Conservation (phyloP, 208 protist genomes). For the Pavlovales sp. region DNA sequence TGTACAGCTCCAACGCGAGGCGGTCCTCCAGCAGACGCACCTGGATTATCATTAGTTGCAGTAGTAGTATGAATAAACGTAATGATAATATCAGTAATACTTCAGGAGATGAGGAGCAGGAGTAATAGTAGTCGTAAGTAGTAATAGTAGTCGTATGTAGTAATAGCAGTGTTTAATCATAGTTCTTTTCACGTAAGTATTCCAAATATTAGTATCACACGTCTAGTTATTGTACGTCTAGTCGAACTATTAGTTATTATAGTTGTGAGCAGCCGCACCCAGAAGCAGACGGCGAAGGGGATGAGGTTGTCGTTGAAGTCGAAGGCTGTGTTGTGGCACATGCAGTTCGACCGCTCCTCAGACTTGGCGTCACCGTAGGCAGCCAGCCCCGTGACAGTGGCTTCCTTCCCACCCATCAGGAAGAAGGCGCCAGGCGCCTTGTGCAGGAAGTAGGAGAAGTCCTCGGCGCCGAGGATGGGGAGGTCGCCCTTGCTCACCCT, state of each 20-base stretch:
- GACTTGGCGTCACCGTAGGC: not conserved
- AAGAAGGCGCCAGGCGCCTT: constrained; percentile 16
- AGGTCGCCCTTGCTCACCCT: not conserved
- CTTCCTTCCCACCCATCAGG: constrained; percentile 9
- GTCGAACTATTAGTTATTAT: too few species aligned
- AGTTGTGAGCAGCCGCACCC: not conserved
- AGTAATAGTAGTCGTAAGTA: too few species aligned
- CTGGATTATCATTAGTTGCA: too few species aligned
- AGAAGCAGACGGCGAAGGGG: not conserved
- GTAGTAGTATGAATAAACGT: too few species aligned
- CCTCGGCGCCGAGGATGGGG: constrained; percentile 24
- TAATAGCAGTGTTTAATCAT: too few species aligned
- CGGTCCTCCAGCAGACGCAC: not conserved
- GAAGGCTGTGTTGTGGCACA: constrained; percentile 37
- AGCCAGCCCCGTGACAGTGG: not conserved
- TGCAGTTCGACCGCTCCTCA: constrained; percentile 2
- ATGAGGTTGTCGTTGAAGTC: constrained; percentile 38
- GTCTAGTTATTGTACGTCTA: too few species aligned
- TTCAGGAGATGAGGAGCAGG: too few species aligned
- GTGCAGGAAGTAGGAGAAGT: constrained; percentile 30
- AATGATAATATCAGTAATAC: too few species aligned
- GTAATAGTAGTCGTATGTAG: too few species aligned
- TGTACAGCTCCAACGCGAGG: not conserved
- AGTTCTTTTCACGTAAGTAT: too few species aligned
- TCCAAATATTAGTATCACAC: too few species aligned